Conservation (phyloP, 1,284 basidiomycete species). For the Porogramme epimiltina region DNA sequence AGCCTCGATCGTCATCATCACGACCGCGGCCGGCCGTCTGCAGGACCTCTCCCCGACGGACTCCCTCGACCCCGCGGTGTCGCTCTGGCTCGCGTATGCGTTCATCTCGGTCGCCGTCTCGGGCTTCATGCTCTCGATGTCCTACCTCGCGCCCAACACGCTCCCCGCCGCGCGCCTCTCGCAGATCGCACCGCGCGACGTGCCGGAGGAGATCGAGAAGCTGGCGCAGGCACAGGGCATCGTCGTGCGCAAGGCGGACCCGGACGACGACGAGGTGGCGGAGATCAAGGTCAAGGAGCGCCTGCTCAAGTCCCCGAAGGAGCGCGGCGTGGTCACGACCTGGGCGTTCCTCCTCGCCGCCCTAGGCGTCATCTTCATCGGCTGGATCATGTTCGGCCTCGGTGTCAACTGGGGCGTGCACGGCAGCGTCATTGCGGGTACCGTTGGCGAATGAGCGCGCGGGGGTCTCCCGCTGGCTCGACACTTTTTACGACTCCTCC, state of each 20-base stretch:
- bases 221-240: slow-evolving; percentile 31
- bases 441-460: slow-evolving; percentile 36
- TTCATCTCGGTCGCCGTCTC: slow-evolving; percentile 40
- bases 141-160: slow-evolving; percentile 30
- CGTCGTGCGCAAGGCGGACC: slow-evolving; percentile 23
- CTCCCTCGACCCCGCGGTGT: slow-evolving; percentile 44
- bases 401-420: slow-evolving; percentile 48
- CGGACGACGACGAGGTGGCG: slow-evolving; percentile 20
- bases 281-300: slow-evolving; percentile 31
- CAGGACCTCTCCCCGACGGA: slow-evolving; percentile 40
- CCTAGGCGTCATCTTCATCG: slow-evolving; percentile 38
- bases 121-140: slow-evolving; percentile 37
- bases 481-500: too few relatives aligned
- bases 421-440: slow-evolving; percentile 41
- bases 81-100: slow-evolving; percentile 45
- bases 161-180: slow-evolving; percentile 45
- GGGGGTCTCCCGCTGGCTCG: neutral
- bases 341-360: slow-evolving; percentile 33
- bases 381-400: slow-evolving; percentile 48
- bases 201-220: slow-evolving; percentile 35
- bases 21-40: slow-evolving; percentile 43
- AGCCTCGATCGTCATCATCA: slow-evolving; percentile 47
- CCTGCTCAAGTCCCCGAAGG: slow-evolving; percentile 35
- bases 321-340: slow-evolving; percentile 18
- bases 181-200: slow-evolving; percentile 37